Evolutionary conservation across 495 filamentous ascomycete species (phyloP), one percentile per base, ranked within the genome.

Genomic region (Aspergillus indologenus): DNA sequence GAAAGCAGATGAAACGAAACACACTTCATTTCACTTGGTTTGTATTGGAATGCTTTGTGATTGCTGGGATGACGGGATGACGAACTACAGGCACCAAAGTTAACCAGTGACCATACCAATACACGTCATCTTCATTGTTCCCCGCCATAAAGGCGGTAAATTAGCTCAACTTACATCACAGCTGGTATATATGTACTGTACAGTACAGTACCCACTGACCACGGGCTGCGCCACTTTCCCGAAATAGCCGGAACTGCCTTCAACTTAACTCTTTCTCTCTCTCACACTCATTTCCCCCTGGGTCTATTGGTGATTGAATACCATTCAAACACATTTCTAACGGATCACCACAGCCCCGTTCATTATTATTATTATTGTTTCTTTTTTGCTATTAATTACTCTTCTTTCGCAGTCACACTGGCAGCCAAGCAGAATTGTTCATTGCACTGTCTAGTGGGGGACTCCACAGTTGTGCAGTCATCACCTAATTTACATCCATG

Each of bases 401-500:
- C 12, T 14, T 40, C 34, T 40, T 40, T 11, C 12, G 12, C 34
- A 40, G 26, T 29, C 26, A 29, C 26, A 15, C 5, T 40, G 6
- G 12, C 34, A 40, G 34, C 34, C 34, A 40, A 40, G 34, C 34
- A 40, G 34, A 4, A 14, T 40, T 40, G 5, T 40, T 40, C 34
- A 40, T 40, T 40, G 12, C 34, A 40, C 2, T 2, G 26, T 11
- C 34, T 40, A 40, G 34, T 14, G 6, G 34, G 34, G 6, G 34
- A 40, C 34, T 40, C 34, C 34, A 7, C 34, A 8, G 5, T 40
- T 40, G 34, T 11, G 34, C 34, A 40, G 34, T 40, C 12, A 14
- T 40, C 34, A 21, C 48, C 48, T 51, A 51, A 51, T 51, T 51
- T 51, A 51, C 48, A 51, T 51, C 24, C 47, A 50, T 50, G 5